Evolutionary conservation across 306 rosid genomes (phyloP).

Genomic region (Prunus padus): DNA sequence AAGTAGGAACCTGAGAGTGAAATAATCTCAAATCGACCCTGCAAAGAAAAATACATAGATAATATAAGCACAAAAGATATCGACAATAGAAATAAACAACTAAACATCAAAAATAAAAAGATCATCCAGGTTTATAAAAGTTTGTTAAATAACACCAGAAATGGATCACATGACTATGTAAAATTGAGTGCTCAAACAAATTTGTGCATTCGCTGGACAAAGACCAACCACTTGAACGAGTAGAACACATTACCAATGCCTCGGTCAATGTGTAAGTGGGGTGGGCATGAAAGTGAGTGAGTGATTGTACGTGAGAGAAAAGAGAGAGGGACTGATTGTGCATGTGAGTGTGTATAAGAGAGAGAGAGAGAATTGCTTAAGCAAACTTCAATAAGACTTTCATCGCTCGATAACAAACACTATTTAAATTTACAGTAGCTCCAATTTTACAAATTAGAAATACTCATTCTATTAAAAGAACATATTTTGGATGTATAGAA

Average conservation of each 20-base stretch:
- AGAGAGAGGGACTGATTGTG: not conserved
- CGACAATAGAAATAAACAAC: not conserved
- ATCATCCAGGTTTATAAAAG: not conserved
- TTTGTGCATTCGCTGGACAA: not conserved
- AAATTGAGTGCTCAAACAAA: not conserved
- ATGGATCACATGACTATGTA: not conserved
- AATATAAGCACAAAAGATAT: not conserved
- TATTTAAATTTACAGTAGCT: not conserved
- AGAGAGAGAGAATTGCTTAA: too few species aligned
- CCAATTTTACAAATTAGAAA: not conserved
- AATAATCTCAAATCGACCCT: constrained; percentile 78
- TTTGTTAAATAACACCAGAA: not conserved
- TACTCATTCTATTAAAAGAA: not conserved
- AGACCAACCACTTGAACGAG: not conserved
- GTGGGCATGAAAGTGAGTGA: not conserved
- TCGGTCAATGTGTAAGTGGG: not conserved
- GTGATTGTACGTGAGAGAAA: not conserved
- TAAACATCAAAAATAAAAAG: not conserved
- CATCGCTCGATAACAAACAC: too few species aligned
- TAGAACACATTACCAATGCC: not conserved
- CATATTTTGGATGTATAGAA: not conserved
- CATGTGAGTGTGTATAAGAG: too few species aligned
- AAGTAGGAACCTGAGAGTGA: constrained; percentile 55
- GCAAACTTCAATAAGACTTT: too few species aligned
- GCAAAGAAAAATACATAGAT: constrained; percentile 18